Evolutionary conservation across 2,329 filamentous ascomycete species (phyloP).

Genomic region (Elsinoe necatrix): DNA sequence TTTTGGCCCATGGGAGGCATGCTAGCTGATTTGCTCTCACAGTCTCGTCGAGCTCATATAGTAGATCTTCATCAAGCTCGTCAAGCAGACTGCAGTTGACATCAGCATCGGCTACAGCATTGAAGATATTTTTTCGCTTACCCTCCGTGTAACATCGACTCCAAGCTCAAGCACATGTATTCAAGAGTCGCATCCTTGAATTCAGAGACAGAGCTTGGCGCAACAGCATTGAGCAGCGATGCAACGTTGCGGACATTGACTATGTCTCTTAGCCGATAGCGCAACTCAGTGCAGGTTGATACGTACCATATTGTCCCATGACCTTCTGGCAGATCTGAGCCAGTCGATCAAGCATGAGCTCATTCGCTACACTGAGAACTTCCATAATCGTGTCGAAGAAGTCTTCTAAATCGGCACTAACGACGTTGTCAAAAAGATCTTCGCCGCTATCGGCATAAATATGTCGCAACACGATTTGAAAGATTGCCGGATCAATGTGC

Average conservation of each 20-base stretch:
- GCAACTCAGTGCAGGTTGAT: conserved; percentile 21
- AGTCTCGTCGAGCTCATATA: conserved; percentile 68
- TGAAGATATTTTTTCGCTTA: conserved; percentile 25
- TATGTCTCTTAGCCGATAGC: conserved; percentile 21
- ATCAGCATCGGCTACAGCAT: conserved; percentile 18
- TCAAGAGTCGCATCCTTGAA: conserved; percentile 86
- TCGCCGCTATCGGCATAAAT: conserved; percentile 76
- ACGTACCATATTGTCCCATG: conserved; percentile 63
- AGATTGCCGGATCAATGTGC: conserved; percentile 66
- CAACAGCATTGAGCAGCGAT: conserved; percentile 74
- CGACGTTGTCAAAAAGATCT: conserved; percentile 72
- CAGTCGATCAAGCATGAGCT: conserved; percentile 87
- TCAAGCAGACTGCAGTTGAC: conserved; percentile 54
- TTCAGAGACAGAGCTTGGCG: conserved; percentile 69
- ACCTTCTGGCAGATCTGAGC: conserved; percentile 82
- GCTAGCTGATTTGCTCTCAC: conserved; percentile 76
- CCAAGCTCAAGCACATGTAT: conserved; percentile 85
- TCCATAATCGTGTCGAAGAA: conserved; percentile 86
- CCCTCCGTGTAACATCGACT: conserved; percentile 85
- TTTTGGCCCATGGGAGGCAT: conserved; percentile 67
- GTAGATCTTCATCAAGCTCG: conserved; percentile 74
- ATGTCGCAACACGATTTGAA: conserved; percentile 69
- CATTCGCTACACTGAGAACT: conserved; percentile 81
- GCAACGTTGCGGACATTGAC: conserved; percentile 82
- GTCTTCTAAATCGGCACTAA: conserved; percentile 64